Evolutionary conservation across 2,329 filamentous ascomycete genomes (phyloP).

Genomic region (Colletotrichum musicola): DNA sequence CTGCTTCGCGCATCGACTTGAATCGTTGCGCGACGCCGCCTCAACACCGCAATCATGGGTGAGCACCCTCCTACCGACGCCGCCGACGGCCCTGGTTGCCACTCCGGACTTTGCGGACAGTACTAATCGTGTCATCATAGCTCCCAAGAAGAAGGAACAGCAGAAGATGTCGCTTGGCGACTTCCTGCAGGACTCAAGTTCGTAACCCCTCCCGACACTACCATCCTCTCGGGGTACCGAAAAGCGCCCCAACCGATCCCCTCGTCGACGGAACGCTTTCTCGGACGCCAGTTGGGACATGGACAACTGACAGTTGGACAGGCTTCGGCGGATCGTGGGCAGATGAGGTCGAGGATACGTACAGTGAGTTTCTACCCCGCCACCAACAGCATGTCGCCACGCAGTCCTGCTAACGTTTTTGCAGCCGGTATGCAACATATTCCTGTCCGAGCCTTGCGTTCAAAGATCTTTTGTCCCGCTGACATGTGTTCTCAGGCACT

Average conservation of each 20-base stretch:
- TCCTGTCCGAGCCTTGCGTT: slow-evolving; percentile 17
- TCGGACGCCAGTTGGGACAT: neutral
- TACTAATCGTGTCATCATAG: slow-evolving; percentile 59
- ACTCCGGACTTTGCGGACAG: slow-evolving; percentile 5
- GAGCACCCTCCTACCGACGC: slow-evolving; percentile 46
- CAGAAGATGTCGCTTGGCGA: slow-evolving; percentile 98
- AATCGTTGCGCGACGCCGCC: slow-evolving; percentile 60
- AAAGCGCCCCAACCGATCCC: slow-evolving; percentile 43
- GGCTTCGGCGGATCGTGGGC: slow-evolving; percentile 88
- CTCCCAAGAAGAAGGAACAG: slow-evolving; percentile 91
- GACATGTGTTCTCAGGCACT: slow-evolving; percentile 57
- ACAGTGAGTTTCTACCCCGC: slow-evolving; percentile 68
- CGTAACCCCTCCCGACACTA: slow-evolving; percentile 41
- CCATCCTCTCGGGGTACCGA: slow-evolving; percentile 15
- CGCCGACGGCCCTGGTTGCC: neutral
- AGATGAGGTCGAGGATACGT: slow-evolving; percentile 96
- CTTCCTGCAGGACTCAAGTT: slow-evolving; percentile 94
- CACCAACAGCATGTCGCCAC: neutral
- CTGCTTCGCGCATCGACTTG: slow-evolving; percentile 49
- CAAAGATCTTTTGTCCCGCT: slow-evolving; percentile 4
- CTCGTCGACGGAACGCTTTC: slow-evolving; percentile 38
- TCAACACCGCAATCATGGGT: slow-evolving; percentile 73
- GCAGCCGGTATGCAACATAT: slow-evolving; percentile 52
- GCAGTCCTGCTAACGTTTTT: slow-evolving; percentile 44
- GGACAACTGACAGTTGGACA: slow-evolving; percentile 47